Base-by-base conservation (phyloP, 805 yeast species). In the Sugiyamaella smithiae region DNA sequence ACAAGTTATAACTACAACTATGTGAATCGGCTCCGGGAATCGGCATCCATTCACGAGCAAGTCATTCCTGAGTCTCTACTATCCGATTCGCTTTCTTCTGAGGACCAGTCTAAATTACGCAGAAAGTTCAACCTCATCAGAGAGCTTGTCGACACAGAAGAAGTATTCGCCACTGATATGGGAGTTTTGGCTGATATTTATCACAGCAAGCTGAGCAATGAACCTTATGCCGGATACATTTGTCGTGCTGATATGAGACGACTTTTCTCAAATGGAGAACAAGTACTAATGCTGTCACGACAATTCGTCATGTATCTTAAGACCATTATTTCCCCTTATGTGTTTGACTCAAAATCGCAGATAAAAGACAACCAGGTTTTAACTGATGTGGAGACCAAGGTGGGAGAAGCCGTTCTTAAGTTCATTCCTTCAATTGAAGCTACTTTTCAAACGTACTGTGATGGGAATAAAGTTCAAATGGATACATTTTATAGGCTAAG, bases 121-220 rank as follows among this genome's bases (percentile, higher is more conserved):
- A 56, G 45, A 35, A 57, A 64, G 28, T 58, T 60, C 49, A 63
- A 65, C 24, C 52, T 65, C 12, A 58, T 68, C 26, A 58, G 67
- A 7, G 75, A 71, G 50, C 59, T 71, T 5, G 63, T 69, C 42
- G 57, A 57, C 16, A 67, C 74, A 9, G 75, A 71, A 48, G 50
- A 59, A 12, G 55, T 56, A n/a, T 71, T 67, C 48, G 60, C 67
- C 7, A 58, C 58, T 12, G 75, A 71, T 48, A 53, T 71, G 58
- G 62, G 54, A 1, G 68, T 69, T 2, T 58, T 67, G 5, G 63
- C 63, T n/a, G 59, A 65, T 14, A 54, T 67, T 2, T 64, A 64
- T 45, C 53, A 52, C 54, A 57, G 59, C 46, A 57, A 55, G 19
- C 54, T 68, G 24, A 52, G 58, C 2, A 45, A 48, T 16, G 57